Base-by-base conservation (phyloP, 106 monocot genomes). In the Apostasia shenzhenica region DNA sequence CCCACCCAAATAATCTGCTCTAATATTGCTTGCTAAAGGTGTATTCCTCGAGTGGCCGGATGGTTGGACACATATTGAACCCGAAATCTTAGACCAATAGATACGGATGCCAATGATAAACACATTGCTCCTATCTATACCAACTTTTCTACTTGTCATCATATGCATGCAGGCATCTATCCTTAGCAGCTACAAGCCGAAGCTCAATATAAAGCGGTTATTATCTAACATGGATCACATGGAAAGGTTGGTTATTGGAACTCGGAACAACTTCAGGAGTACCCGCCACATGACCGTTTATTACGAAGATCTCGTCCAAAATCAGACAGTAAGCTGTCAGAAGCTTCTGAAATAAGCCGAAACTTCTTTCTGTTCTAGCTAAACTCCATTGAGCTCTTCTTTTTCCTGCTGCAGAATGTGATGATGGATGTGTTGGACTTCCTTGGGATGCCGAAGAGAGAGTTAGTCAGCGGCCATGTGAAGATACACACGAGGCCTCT, bases 301-400 rank as follows among this genome's bases (percentile, higher is more conserved):
- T 61, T 88, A 88, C 14, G 83, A 88, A 66, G 88, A 88, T 75
- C 75, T 88, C 50, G 74, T 84, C 26, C 75, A 68, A 44, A 80
- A 80, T 73, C 69, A 50, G 55, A 80, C 63, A 12, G 80, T 75
- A 73, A 74, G 74, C 47, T 39, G 1, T 39, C 45, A 14, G 6
- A 13, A 12, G 8, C 26, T 43, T 44, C 9, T 60, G 4, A 3
- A 5, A 3, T 3, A 11, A 43, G 4, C 55, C 41, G 7, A 42
- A 2, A 45, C 6, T 11, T 50, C 8, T 2, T 0, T 8, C 13
- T 9, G 2, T 9, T 11, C 46, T 5, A 5, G 13, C 6, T 26
- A 11, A 10, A 48, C 10, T 12, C 38, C 38, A 2, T 41, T 26
- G 26, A 26, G 26, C 50, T 45, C 49, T 50, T 61, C 2, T 45